Evolutionary conservation across 345 rosid species (phyloP), one percentile per base, ranked within the genome.

Genomic region (Pistacia integerrima): DNA sequence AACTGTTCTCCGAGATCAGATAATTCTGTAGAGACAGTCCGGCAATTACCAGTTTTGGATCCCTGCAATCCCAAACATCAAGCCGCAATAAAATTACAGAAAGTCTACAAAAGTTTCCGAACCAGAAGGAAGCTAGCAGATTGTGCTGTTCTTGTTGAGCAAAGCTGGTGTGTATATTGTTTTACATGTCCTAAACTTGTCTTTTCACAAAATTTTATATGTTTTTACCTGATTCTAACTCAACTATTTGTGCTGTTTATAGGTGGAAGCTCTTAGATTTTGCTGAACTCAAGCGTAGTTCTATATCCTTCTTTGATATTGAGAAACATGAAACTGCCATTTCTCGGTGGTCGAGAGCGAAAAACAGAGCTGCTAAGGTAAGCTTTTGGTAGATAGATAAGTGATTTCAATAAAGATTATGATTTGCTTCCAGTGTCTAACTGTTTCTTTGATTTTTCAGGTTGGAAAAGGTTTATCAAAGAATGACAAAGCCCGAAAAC

Each of bases 201-300:
- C 56, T 56, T 33, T 64, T 30, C 28, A 6, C 51, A 28, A 10
- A 65, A 72, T 82, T 68, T 16, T 33, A 14, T 62, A 11, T 18
- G 10, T 60, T 64, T 55, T 56, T 55, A 18, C 70, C 64, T 36
- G 77, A 74, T 74, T 77, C 82, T 85, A 64, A 84, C 67, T 18
- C 57, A 51, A 46, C 41, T 49, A 10, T 64, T 63, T 80, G 46
- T 41, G 66, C 10, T 69, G 33, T 46, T 67, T 56, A 16, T 30
- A 95, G 99, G 98, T 93, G 97, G 97, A 91, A 94, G 78, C 92
- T 92, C 69, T 80, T 93, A 79, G 98, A 96, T 83, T 93, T 88
- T 64, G 97, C 92, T 38, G 97, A 91, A 76, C 87, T 96, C 57
- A 96, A 90, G 84, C 86, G 88, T 69, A 96, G 97, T 83, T 96